Evolutionary conservation across 1,284 basidiomycete genomes (phyloP).

Genomic region (Puccinia novopanici): DNA sequence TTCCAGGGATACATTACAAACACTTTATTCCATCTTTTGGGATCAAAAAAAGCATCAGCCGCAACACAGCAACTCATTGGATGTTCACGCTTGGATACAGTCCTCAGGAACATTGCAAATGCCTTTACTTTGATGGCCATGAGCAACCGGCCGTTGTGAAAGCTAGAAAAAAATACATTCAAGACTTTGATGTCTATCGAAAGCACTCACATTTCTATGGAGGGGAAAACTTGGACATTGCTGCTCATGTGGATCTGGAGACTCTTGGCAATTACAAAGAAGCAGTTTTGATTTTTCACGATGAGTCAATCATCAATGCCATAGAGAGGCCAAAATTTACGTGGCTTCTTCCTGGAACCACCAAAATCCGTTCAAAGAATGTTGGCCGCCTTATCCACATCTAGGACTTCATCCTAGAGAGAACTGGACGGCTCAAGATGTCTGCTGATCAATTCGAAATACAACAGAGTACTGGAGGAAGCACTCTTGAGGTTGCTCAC

Average conservation of each 20-base stretch:
- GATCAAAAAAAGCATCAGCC: constrained; percentile 7
- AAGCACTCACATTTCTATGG: constrained; percentile 8
- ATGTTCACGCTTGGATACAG: constrained; percentile 30
- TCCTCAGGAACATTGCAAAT: neutral
- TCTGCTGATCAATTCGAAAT: too few relatives aligned
- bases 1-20: neutral
- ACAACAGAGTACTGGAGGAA: too few relatives aligned
- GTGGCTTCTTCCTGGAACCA: too few relatives aligned
- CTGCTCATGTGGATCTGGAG: neutral
- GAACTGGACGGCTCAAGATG: too few relatives aligned
- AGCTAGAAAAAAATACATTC: too few relatives aligned
- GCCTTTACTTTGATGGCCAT: too few relatives aligned
- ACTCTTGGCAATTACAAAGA: neutral
- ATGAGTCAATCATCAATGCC: neutral
- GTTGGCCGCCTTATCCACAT: too few relatives aligned
- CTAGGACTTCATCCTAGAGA: too few relatives aligned
- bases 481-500: too few relatives aligned
- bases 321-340: neutral
- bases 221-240: neutral
- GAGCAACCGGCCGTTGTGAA: neutral
- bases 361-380: neutral
- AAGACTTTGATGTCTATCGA: neutral
- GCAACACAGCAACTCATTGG: constrained; percentile 2
- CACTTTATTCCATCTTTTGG: constrained; percentile 9
- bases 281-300: neutral